These are phyloP conservation scores for Flaveria trinervia DNA, from an alignment of 129 eudicot species.

Conservation along the genomic window DNA sequence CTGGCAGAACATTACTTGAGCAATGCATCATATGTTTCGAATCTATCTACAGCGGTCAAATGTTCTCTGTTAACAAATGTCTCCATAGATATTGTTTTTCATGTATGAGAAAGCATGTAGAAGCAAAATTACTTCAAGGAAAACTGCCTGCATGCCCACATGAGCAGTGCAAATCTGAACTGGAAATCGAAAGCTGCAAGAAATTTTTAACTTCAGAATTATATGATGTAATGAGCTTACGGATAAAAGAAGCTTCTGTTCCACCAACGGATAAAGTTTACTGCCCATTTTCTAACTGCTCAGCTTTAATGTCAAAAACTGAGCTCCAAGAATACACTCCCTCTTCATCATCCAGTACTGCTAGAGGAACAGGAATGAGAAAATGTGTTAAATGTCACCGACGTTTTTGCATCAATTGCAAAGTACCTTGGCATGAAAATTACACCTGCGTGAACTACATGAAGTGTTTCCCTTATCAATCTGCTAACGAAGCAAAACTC, in stretches of 20 bases:
- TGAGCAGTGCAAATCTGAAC: slow-evolving; percentile 50
- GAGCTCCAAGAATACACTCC: slow-evolving; percentile 39
- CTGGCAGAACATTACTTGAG: slow-evolving; percentile 34
- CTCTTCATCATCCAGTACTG: slow-evolving; percentile 16
- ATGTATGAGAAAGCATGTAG: slow-evolving; percentile 63
- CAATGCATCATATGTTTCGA: slow-evolving; percentile 60
- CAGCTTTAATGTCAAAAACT: slow-evolving; percentile 55
- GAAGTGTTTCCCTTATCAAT: slow-evolving; percentile 32
- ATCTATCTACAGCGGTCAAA: slow-evolving; percentile 33
- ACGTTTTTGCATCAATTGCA: slow-evolving; percentile 61
- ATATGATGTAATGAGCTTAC: slow-evolving; percentile 53
- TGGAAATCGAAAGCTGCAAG: slow-evolving; percentile 53
- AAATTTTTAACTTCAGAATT: slow-evolving; percentile 47
- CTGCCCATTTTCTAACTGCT: slow-evolving; percentile 72
- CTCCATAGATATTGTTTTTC: slow-evolving; percentile 61
- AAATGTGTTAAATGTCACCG: slow-evolving; percentile 51
- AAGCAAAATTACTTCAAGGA: slow-evolving; percentile 57
- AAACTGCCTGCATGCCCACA: slow-evolving; percentile 65
- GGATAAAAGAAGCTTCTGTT: slow-evolving; percentile 67
- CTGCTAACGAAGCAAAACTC: slow-evolving; percentile 47
- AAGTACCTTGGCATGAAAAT: slow-evolving; percentile 68
- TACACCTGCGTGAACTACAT: slow-evolving; percentile 44
- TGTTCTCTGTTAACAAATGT: slow-evolving; percentile 57
- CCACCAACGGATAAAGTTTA: slow-evolving; percentile 56
- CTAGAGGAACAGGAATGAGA: slow-evolving; percentile 23